These are phyloP conservation scores for Diaporthe velutina DNA, from an alignment of 2,329 filamentous ascomycete genomes.

Conservation along the genomic window DNA sequence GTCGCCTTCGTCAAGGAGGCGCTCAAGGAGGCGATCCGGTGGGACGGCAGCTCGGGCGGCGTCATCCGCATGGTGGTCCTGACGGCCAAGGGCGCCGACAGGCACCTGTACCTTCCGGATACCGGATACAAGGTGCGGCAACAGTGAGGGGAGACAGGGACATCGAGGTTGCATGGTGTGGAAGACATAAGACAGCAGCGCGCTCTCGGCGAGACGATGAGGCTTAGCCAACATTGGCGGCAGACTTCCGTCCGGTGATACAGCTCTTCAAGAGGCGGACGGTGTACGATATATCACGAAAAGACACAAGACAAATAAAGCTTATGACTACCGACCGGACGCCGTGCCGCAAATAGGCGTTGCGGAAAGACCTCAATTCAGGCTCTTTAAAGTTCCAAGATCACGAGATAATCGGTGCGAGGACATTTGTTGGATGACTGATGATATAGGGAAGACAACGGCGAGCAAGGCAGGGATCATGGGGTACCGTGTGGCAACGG, in stretches of 20 bases:
- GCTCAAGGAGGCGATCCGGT: constrained; percentile 95
- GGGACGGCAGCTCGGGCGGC: constrained; percentile 98
- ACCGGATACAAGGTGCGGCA: constrained; percentile 84
- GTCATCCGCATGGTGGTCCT: constrained; percentile 98
- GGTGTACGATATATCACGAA: constrained; percentile 32
- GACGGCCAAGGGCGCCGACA: constrained; percentile 88
- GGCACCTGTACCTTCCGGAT: constrained; percentile 96
- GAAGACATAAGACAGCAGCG: background rate
- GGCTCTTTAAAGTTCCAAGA: background rate
- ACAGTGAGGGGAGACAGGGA: constrained; percentile 56
- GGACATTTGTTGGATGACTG: background rate
- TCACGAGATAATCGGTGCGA: background rate
- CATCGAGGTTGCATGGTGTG: constrained; percentile 45
- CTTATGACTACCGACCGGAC: background rate
- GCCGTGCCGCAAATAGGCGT: background rate
- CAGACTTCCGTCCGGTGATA: background rate
- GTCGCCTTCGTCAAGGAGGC: constrained; percentile 94
- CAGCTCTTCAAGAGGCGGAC: background rate
- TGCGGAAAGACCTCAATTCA: background rate
- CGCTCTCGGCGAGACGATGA: background rate
- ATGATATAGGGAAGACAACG: background rate
- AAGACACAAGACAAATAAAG: constrained; percentile 23
- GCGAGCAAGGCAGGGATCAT: too few relatives aligned
- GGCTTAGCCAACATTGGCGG: background rate
- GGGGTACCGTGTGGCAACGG: background rate